A percentile compares a stretch with the other conserved stretches of the same genome.
Evolutionary conservation across 768 basidiomycete species (phyloP).

Genomic region (Termitomyces sp.): DNA sequence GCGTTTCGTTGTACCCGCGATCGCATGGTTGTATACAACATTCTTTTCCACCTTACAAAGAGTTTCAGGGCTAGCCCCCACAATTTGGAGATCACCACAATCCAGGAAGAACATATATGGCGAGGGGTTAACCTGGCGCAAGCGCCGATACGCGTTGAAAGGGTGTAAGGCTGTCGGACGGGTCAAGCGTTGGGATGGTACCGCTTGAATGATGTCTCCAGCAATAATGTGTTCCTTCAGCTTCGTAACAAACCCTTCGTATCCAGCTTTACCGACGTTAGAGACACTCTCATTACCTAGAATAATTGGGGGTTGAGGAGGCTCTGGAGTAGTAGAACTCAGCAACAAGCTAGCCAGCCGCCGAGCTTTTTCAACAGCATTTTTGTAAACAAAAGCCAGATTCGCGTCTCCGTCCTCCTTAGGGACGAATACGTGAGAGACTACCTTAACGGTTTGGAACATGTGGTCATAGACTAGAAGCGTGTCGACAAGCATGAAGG

Average conservation of each 20-base stretch:
- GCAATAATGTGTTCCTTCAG: conserved; percentile 93
- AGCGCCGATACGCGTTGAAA: conserved; percentile 93
- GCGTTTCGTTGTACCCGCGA: conserved; percentile 89
- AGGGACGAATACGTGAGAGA: conserved; percentile 92
- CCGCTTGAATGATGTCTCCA: conserved; percentile 98
- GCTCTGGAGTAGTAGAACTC: conserved; percentile 49
- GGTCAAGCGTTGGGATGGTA: conserved; percentile 88
- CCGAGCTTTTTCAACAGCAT: conserved; percentile 77
- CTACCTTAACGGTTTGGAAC: conserved; percentile 90
- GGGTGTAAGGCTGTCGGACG: conserved; percentile 87
- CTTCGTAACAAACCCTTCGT: conserved; percentile 84
- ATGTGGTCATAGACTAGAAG: conserved; percentile 96
- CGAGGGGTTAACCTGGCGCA: conserved; percentile 93
- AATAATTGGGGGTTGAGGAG: conserved; percentile 57
- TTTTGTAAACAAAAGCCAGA: conserved; percentile 82
- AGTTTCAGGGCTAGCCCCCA: conserved; percentile 98
- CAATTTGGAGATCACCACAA: conserved; percentile 87
- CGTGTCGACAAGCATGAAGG: conserved; percentile 96
- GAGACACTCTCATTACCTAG: conserved; percentile 69
- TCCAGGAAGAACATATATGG: conserved; percentile 99
- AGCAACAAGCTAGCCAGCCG: conserved; percentile 71
- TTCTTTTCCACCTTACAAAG: conserved; percentile 92
- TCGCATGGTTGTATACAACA: conserved; percentile 95
- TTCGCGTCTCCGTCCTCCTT: conserved; percentile 59
- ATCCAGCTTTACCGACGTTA: conserved; percentile 91